phyloP scores from a whole-genome alignment of 768 basidiomycete species.

The Mycena epipterygia region DNA sequence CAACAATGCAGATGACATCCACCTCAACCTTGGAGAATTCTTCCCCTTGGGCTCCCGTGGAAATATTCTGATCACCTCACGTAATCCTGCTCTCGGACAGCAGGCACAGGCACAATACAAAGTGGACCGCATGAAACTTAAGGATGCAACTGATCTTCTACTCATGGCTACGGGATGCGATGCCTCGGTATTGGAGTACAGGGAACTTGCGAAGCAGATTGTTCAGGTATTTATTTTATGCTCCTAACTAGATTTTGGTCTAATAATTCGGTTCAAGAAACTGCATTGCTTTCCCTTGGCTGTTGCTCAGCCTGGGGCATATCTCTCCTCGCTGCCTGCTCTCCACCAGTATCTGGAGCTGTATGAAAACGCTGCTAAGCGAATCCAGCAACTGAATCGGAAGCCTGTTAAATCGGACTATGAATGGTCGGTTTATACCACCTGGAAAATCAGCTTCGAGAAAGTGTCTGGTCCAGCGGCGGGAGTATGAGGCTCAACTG shows the following conservation, averaged over 20 bases:
- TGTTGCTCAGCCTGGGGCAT: not conserved
- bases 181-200: not conserved
- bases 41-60: not conserved
- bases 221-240: not conserved
- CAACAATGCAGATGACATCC: not conserved
- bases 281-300: not conserved
- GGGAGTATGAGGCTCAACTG: too few species aligned
- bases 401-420: not conserved
- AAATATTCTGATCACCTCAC: not conserved
- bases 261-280: not conserved
- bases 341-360: not conserved
- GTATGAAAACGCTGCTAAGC: not conserved
- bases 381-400: not conserved
- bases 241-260: not conserved
- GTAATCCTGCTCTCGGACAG: not conserved
- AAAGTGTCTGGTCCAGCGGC: not conserved
- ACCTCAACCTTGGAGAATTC: not conserved
- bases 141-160: not conserved
- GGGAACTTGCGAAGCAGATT: not conserved
- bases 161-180: not conserved
- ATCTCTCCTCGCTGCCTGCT: not conserved
- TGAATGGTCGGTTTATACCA: not conserved
- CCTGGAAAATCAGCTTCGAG: not conserved
- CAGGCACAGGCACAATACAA: not conserved
- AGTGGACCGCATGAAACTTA: not conserved